phyloP scores from a whole-genome alignment of 345 rosid genomes.

The Noccaea bulbosa region DNA sequence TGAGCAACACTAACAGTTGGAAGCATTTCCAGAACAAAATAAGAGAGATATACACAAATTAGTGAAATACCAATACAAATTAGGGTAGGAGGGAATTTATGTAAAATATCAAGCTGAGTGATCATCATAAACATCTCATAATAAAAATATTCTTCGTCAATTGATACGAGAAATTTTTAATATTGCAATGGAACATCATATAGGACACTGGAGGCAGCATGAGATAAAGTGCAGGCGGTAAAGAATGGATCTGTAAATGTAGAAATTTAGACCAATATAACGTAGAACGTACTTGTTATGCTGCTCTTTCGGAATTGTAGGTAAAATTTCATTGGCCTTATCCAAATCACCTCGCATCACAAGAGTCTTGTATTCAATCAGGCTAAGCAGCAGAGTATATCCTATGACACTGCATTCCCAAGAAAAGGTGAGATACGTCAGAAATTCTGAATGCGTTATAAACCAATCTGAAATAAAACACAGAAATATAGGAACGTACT shows the following conservation, averaged over 20 bases:
- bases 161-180: neutral
- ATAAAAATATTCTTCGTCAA: neutral
- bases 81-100: neutral
- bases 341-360: constrained; percentile 94
- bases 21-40: constrained; percentile 9
- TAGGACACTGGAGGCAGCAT: constrained; percentile 6
- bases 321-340: constrained; percentile 76
- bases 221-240: constrained; percentile 11
- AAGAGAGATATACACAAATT: constrained; percentile 11
- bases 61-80: neutral
- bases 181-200: neutral
- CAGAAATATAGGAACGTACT: constrained; percentile 53
- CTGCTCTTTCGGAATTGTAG: constrained; percentile 86
- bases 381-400: constrained; percentile 81
- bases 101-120: constrained; percentile 10
- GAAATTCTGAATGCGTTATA: constrained; percentile 21
- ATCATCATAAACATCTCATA: neutral
- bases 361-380: constrained; percentile 93
- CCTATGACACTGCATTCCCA: constrained; percentile 69
- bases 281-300: constrained; percentile 65
- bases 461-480: constrained; percentile 18
- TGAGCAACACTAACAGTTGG: constrained; percentile 79
- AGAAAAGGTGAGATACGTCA: constrained; percentile 18
- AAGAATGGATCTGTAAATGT: constrained; percentile 7
- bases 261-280: constrained; percentile 17